Evolutionary conservation across 257 asterid species (phyloP).

Genomic region (Plantago ovata): DNA sequence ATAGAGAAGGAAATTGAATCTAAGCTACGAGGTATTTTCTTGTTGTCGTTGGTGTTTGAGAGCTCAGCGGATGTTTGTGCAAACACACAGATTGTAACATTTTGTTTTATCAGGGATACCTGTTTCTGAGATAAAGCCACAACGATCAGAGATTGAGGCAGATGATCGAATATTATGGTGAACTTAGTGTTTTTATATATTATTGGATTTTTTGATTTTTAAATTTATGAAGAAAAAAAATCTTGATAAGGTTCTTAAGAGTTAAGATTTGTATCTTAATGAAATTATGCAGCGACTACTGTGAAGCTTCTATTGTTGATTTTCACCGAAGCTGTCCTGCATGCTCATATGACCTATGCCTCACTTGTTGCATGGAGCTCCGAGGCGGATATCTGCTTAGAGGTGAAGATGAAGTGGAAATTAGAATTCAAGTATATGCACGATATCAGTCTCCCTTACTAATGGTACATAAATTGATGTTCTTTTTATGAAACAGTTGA

Average conservation of each 20-base stretch:
- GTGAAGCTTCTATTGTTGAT: slow-evolving; percentile 67
- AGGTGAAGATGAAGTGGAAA: slow-evolving; percentile 33
- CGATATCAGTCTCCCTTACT: slow-evolving; percentile 30
- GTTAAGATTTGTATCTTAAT: slow-evolving; percentile 11
- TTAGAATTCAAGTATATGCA: slow-evolving; percentile 27
- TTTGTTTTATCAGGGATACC: slow-evolving; percentile 45
- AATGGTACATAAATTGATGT: neutral
- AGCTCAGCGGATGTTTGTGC: neutral
- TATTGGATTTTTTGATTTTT: too few relatives aligned
- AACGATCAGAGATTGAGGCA: slow-evolving; percentile 19
- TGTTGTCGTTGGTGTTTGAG: neutral
- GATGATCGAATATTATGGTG: slow-evolving; percentile 73
- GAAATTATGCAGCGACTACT: slow-evolving; percentile 58
- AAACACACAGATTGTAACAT: slow-evolving; percentile 11
- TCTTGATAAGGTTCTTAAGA: too few relatives aligned
- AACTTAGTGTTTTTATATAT: slow-evolving; percentile 6
- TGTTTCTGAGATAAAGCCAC: slow-evolving; percentile 41
- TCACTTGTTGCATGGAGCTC: slow-evolving; percentile 71
- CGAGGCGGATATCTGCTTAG: slow-evolving; percentile 52
- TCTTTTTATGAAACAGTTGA: slow-evolving; percentile 19
- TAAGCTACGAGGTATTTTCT: slow-evolving; percentile 46
- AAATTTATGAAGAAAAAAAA: too few relatives aligned
- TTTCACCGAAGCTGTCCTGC: slow-evolving; percentile 62
- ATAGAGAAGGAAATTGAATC: slow-evolving; percentile 66
- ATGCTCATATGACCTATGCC: slow-evolving; percentile 77